Percentiles rank a stretch among this genome's conserved stretches.
Evolutionary conservation across 2,329 filamentous ascomycete genomes (phyloP).

Genomic region (Aspergillus brasiliensis): DNA sequence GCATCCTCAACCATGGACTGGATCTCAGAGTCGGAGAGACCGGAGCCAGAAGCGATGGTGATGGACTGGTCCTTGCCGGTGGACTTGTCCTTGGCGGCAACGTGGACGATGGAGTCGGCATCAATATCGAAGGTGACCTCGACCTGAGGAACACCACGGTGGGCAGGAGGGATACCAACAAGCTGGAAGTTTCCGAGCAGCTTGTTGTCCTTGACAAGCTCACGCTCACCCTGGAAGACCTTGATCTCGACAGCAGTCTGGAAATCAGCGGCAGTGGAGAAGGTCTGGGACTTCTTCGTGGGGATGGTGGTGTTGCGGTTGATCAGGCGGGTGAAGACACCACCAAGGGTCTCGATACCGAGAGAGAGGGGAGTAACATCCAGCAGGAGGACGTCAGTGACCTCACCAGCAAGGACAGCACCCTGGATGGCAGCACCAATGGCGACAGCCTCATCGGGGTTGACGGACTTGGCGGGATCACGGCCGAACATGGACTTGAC

Average conservation of each 20-base stretch:
- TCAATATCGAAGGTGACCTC: slow-evolving; percentile 99
- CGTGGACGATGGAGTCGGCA: slow-evolving; percentile 95
- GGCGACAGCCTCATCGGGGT: slow-evolving; percentile 96
- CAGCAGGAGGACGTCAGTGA: slow-evolving; percentile 91
- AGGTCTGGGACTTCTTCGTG: slow-evolving; percentile 98
- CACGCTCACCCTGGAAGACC: slow-evolving; percentile 99
- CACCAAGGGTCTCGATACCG: slow-evolving; percentile 96
- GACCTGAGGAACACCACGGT: slow-evolving; percentile 93
- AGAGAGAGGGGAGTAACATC: slow-evolving; percentile 95
- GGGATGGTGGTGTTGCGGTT: slow-evolving; percentile 99
- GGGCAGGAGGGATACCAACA: slow-evolving; percentile 91
- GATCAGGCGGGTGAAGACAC: slow-evolving; percentile 97
- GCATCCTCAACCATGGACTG: slow-evolving; percentile 97
- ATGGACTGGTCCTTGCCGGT: slow-evolving; percentile 99
- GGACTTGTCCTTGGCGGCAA: slow-evolving; percentile 98
- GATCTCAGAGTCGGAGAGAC: slow-evolving; percentile 92
- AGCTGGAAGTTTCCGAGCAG: slow-evolving; percentile 99
- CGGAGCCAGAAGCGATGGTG: slow-evolving; percentile 95
- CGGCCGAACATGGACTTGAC: slow-evolving; percentile 97
- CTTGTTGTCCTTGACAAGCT: slow-evolving; percentile 98
- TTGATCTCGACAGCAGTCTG: slow-evolving; percentile 99
- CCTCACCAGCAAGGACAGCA: slow-evolving; percentile 93
- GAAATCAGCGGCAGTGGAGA: slow-evolving; percentile 97
- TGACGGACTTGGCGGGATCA: slow-evolving; percentile 96
- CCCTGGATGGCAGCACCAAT: slow-evolving; percentile 97